Percentiles rank a stretch among this genome's conserved stretches.
These are phyloP conservation scores for Parmelia sp. DNA, from an alignment of 495 filamentous ascomycete species.

Conservation along the genomic window DNA sequence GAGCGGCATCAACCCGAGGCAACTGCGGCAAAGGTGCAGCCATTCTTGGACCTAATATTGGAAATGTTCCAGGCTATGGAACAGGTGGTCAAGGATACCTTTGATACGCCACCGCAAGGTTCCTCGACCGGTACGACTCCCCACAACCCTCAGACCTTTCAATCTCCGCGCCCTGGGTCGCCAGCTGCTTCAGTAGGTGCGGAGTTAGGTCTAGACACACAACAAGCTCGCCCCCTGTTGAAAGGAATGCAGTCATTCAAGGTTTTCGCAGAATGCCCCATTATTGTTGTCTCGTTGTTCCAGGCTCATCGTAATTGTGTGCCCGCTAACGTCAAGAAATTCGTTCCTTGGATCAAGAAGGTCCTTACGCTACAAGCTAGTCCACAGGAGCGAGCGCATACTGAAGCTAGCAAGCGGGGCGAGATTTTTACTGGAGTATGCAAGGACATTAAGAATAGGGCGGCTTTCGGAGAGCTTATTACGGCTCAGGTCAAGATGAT, in stretches of 20 bases:
- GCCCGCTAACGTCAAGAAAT: slow-evolving; percentile 76
- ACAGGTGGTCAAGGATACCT: slow-evolving; percentile 84
- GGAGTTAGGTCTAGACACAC: slow-evolving; percentile 73
- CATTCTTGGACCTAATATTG: slow-evolving; percentile 84
- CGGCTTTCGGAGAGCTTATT: slow-evolving; percentile 95
- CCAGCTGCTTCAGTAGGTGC: slow-evolving; percentile 67
- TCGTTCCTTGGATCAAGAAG: slow-evolving; percentile 88
- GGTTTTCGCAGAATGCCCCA: slow-evolving; percentile 93
- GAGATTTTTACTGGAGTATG: slow-evolving; percentile 89
- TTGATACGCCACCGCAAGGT: slow-evolving; percentile 61
- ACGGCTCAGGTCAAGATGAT: slow-evolving; percentile 98
- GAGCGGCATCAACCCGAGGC: slow-evolving; percentile 86
- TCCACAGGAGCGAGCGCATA: slow-evolving; percentile 88
- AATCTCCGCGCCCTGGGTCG: slow-evolving; percentile 83
- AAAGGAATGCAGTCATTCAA: slow-evolving; percentile 99
- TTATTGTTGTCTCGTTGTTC: slow-evolving; percentile 97
- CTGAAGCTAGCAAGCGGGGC: slow-evolving; percentile 64
- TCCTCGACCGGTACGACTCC: slow-evolving; percentile 47
- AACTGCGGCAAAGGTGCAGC: slow-evolving; percentile 71
- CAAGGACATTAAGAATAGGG: slow-evolving; percentile 86
- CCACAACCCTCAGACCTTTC: slow-evolving; percentile 60
- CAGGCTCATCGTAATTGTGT: slow-evolving; percentile 81
- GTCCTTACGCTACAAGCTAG: slow-evolving; percentile 85
- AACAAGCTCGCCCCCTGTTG: slow-evolving; percentile 68
- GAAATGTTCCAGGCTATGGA: slow-evolving; percentile 95